These are phyloP conservation scores for Aspergillus asperescens DNA, from an alignment of 495 filamentous ascomycete genomes.

Conservation along the genomic window DNA sequence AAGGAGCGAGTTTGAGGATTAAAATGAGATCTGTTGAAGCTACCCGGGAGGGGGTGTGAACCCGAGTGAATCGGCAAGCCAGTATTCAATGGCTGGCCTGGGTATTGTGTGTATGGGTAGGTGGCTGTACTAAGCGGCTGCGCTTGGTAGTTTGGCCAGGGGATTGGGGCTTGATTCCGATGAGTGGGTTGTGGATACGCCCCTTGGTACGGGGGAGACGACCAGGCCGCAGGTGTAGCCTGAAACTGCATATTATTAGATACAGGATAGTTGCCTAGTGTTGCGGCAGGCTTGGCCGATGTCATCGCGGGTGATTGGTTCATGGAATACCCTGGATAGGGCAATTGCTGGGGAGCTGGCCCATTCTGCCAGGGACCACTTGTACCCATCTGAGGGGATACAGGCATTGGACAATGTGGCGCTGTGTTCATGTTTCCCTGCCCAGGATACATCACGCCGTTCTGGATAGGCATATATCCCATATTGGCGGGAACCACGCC, in stretches of 20 bases:
- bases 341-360: constrained; percentile 34
- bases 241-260: constrained; percentile 31
- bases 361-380: constrained; percentile 38
- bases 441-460: constrained; percentile 27
- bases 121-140: constrained; percentile 45
- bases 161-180: constrained; percentile 31
- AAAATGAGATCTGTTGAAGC: constrained; percentile 77
- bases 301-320: constrained; percentile 38
- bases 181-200: constrained; percentile 42
- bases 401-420: constrained; percentile 35
- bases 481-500: constrained; percentile 32
- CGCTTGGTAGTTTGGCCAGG: constrained; percentile 38
- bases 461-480: constrained; percentile 32
- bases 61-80: constrained; percentile 51
- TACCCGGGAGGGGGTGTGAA: constrained; percentile 73
- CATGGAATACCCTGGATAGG: constrained; percentile 38
- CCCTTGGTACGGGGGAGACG: constrained; percentile 30
- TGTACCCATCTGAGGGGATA: constrained; percentile 36
- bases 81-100: constrained; percentile 59
- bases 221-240: constrained; percentile 29
- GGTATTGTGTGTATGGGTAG: constrained; percentile 74
- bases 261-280: constrained; percentile 38
- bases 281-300: constrained; percentile 39
- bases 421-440: constrained; percentile 31
- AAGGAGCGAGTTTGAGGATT: constrained; percentile 92